These are phyloP conservation scores for Sanghuangporus weigelae DNA, from an alignment of 1,284 basidiomycete species.

Conservation along the genomic window DNA sequence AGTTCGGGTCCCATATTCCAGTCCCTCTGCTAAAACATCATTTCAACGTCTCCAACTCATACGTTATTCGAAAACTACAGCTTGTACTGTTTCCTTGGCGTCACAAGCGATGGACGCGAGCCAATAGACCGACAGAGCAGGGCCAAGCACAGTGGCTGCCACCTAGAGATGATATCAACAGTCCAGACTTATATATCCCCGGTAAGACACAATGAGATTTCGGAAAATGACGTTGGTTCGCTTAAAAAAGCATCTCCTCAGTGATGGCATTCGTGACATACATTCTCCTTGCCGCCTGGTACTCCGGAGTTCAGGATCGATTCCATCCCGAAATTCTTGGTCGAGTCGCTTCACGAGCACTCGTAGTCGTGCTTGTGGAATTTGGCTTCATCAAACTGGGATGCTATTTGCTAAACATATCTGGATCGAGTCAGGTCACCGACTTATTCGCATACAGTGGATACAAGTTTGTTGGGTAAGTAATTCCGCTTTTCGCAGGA, in stretches of 20 bases:
- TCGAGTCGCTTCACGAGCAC: conserved; percentile 76
- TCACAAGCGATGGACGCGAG: conserved; percentile 79
- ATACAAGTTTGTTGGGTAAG: conserved; percentile 95
- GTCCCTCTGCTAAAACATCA: conserved; percentile 82
- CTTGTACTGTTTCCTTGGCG: conserved; percentile 96
- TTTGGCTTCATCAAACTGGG: conserved; percentile 87
- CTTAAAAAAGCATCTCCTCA: conserved; percentile 27
- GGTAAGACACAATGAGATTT: conserved; percentile 41
- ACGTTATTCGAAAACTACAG: conserved; percentile 88
- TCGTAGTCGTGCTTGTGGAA: conserved; percentile 80
- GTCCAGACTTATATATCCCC: conserved; percentile 95
- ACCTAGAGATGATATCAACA: conserved; percentile 93
- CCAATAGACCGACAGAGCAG: conserved; percentile 55
- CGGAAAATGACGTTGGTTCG: background rate
- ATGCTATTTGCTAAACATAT: conserved; percentile 87
- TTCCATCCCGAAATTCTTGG: conserved; percentile 93
- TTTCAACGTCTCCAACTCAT: conserved; percentile 96
- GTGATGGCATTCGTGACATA: conserved; percentile 98
- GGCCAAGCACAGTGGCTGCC: conserved; percentile 79
- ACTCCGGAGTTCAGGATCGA: conserved; percentile 76
- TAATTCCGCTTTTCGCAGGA: background rate
- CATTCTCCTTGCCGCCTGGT: conserved; percentile 82
- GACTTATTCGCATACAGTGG: conserved; percentile 83
- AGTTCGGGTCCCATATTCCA: conserved; percentile 81
- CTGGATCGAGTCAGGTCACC: conserved; percentile 66